Conservation (phyloP, 805 yeast genomes). For the Wickerhamiella bombiphila region DNA sequence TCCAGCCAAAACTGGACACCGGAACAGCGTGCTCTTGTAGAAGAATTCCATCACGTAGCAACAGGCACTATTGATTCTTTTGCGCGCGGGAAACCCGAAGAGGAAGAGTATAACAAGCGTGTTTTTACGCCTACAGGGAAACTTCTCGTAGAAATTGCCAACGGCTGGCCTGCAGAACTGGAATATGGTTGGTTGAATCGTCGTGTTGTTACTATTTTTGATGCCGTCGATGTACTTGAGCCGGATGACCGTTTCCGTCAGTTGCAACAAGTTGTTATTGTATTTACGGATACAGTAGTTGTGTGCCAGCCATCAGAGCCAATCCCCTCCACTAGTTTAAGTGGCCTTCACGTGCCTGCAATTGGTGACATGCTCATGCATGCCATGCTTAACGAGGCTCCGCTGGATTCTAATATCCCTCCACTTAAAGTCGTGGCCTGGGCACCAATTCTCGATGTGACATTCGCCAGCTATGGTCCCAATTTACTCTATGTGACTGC, state of each 20-base stretch:
- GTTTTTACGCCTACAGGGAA: slow-evolving; percentile 88
- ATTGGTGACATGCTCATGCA: slow-evolving; percentile 78
- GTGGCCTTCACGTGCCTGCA: slow-evolving; percentile 35
- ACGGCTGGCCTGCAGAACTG: slow-evolving; percentile 74
- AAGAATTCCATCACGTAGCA: slow-evolving; percentile 37
- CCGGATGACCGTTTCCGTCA: slow-evolving; percentile 18
- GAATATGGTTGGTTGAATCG: slow-evolving; percentile 83
- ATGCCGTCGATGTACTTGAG: slow-evolving; percentile 27
- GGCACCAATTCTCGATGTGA: slow-evolving; percentile 44
- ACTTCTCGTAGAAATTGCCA: slow-evolving; percentile 66
- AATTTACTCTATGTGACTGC: slow-evolving; percentile 9
- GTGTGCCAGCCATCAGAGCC: slow-evolving; percentile 37
- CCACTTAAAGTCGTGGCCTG: slow-evolving; percentile 52
- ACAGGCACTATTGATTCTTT: slow-evolving; percentile 65
- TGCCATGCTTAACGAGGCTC: slow-evolving; percentile 72
- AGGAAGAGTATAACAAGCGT: slow-evolving; percentile 35
- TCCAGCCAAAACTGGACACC: slow-evolving; percentile 34
- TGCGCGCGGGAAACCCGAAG: slow-evolving; percentile 35
- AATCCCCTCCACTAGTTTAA: slow-evolving; percentile 25
- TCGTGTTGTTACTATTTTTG: slow-evolving; percentile 66
- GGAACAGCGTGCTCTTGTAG: slow-evolving; percentile 20
- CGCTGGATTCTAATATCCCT: slow-evolving; percentile 47
- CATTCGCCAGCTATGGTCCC: slow-evolving; percentile 13
- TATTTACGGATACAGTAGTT: slow-evolving; percentile 69
- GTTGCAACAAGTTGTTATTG: slow-evolving; percentile 42